Base-by-base conservation (phyloP, 2,329 filamentous ascomycete genomes). In the Amphichorda felina region DNA sequence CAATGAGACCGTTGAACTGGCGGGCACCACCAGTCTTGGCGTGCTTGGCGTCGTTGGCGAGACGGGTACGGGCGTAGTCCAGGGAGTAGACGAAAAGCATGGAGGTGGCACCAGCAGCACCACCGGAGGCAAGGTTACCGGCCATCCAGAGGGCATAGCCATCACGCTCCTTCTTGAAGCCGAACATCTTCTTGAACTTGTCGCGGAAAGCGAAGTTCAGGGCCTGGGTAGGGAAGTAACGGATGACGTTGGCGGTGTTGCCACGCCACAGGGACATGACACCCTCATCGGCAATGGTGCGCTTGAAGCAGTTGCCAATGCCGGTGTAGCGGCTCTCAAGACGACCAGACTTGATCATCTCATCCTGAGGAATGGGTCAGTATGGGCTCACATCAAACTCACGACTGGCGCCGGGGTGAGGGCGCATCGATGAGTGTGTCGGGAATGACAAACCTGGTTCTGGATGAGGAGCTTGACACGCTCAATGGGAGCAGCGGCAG, bases 201-300 rank as follows among this genome's bases (percentile, higher is more conserved):
- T 98, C 91, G 70, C 91, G 91, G 91, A 98, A 98, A 66, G 91
- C 91, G 64, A 98, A 98, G 88, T 98, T 98, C 67, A 98, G 77
- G 59, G 91, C 91, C 80, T 98, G 91, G 67, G 91, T 98, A 55
- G 91, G 91, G 86, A 98, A 98, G 78, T 98, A 98, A 83, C 91
- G 91, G 79, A 98, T 94, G 70, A 98, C 91, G 82, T 98, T 98
- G 86, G 91, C 91, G 64, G 91, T 98, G 86, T 98, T 98, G 72
- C 91, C 91, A 80, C 91, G 81, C 91, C 91, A 98, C 58, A 98
- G 78, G 49, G 89, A 80, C 67, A 91, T 80, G 56, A 91, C 70
- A 84, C 91, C 91, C 78, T 98, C 91, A 49, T 83, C 74, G 58
- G 79, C 79, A 48, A 75, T 76, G 62, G 91, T 96, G 64, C 91